Percentiles rank a stretch among this genome's conserved stretches.
phyloP scores from a whole-genome alignment of 257 asterid species.

The Lavandula angustifolia region DNA sequence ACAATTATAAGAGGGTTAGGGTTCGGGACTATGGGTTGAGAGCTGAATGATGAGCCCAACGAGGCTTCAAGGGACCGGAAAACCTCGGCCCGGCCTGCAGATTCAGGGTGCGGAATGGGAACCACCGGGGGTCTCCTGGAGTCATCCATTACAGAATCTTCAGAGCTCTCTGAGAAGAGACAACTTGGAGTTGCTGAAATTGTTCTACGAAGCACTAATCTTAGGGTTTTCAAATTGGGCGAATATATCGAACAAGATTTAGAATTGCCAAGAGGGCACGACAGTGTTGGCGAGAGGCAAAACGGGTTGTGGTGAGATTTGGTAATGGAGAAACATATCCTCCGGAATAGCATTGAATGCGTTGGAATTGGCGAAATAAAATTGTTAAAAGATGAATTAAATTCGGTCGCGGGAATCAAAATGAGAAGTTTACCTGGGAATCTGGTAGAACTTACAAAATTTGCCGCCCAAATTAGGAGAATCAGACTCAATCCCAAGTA shows the following conservation, averaged over 20 bases:
- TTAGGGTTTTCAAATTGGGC: constrained; percentile 38
- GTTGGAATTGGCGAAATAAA: constrained; percentile 12
- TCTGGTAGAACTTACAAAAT: background rate
- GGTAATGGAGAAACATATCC: constrained; percentile 53
- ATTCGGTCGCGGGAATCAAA: background rate
- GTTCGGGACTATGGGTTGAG: constrained; percentile 62
- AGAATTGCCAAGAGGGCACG: constrained; percentile 41
- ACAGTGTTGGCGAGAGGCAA: constrained; percentile 40
- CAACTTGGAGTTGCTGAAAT: constrained; percentile 35
- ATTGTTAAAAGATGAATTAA: background rate
- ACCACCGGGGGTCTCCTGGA: constrained; percentile 49
- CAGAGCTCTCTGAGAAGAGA: constrained; percentile 40
- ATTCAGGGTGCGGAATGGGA: constrained; percentile 59
- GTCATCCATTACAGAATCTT: constrained; percentile 51
- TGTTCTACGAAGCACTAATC: constrained; percentile 36
- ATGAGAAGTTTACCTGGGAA: background rate
- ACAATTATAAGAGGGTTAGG: constrained; percentile 79
- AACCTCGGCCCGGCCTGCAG: constrained; percentile 56
- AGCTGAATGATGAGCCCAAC: constrained; percentile 67
- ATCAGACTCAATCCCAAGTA: background rate
- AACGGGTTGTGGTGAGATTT: constrained; percentile 52
- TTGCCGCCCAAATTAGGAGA: constrained; percentile 33
- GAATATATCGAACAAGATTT: constrained; percentile 31
- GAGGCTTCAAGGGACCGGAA: constrained; percentile 83
- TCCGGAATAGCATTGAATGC: constrained; percentile 66